phyloP scores from a whole-genome alignment of 257 asterid genomes.

The Jaltomata sinuosa region DNA sequence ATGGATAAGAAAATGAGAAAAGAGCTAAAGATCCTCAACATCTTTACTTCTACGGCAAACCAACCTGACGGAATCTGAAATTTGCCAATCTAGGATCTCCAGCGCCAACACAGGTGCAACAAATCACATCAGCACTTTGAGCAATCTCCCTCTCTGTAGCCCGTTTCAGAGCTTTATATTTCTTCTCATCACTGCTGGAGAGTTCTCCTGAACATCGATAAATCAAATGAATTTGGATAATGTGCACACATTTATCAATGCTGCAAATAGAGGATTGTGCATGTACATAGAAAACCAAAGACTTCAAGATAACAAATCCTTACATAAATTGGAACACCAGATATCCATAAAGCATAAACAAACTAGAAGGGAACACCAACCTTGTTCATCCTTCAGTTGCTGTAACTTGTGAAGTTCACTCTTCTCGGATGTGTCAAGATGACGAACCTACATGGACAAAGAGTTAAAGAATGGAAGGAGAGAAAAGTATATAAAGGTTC shows the following conservation, averaged over 20 bases:
- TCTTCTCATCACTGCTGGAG: slow-evolving; percentile 96
- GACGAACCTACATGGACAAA: slow-evolving; percentile 66
- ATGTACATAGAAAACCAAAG: background rate
- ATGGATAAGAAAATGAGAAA: background rate
- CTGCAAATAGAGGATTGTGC: background rate
- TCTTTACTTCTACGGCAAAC: background rate
- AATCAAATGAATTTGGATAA: background rate
- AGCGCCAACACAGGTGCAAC: slow-evolving; percentile 99
- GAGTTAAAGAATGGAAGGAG: background rate
- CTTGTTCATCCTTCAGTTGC: slow-evolving; percentile 98
- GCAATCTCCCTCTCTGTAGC: slow-evolving; percentile 98
- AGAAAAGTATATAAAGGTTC: background rate
- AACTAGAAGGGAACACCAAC: slow-evolving; percentile 18
- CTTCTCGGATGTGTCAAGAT: slow-evolving; percentile 95
- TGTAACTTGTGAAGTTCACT: slow-evolving; percentile 98
- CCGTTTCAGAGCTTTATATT: slow-evolving; percentile 84
- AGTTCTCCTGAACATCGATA: slow-evolving; percentile 60
- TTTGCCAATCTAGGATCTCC: slow-evolving; percentile 97
- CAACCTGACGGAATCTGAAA: slow-evolving; percentile 95
- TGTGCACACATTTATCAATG: background rate
- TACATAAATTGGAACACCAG: background rate
- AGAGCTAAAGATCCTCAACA: background rate
- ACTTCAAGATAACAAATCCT: background rate
- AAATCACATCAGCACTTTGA: slow-evolving; percentile 99
- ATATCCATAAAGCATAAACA: background rate